These are phyloP conservation scores for Asterophora parasitica DNA, from an alignment of 768 basidiomycete species.

Conservation along the genomic window DNA sequence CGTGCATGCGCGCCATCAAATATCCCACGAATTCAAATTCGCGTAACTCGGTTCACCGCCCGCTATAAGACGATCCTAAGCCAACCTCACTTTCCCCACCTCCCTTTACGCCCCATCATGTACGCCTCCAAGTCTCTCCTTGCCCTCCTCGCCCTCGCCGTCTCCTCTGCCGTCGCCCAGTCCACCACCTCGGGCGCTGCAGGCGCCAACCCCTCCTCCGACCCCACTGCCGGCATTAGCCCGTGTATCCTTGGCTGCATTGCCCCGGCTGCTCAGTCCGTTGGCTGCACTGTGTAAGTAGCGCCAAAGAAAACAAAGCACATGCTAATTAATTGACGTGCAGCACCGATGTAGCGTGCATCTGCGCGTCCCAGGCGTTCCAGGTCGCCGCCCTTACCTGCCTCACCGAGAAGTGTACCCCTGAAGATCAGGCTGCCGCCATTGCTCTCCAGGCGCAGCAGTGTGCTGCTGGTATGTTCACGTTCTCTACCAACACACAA, in stretches of 20 bases:
- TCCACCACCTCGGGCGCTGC: not conserved
- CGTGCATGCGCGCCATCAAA: no score
- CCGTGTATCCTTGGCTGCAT: constrained; percentile 10
- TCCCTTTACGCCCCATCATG: constrained; percentile 5
- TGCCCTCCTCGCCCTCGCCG: constrained; percentile 5
- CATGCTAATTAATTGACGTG: no score
- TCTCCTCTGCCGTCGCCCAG: constrained; percentile 5
- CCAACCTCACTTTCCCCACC: no score
- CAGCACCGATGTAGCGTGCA: constrained; percentile 12
- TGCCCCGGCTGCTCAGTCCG: constrained; percentile 4
- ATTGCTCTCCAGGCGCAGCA: constrained; percentile 9
- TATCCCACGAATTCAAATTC: no score
- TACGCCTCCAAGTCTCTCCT: constrained; percentile 8
- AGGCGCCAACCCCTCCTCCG: not conserved
- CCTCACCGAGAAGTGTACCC: constrained; percentile 11
- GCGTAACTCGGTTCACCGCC: no score
- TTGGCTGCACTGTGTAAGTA: constrained; percentile 6
- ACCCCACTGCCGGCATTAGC: not conserved
- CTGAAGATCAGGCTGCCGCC: constrained; percentile 9
- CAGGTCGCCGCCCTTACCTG: constrained; percentile 16
- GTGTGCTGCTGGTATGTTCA: constrained; percentile 10
- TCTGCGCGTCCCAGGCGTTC: constrained; percentile 17
- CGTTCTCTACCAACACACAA: no score
- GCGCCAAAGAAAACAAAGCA: no score
- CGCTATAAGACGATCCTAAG: no score